phyloP scores from a whole-genome alignment of 768 basidiomycete genomes.

The Nevesoporus exiguus region DNA sequence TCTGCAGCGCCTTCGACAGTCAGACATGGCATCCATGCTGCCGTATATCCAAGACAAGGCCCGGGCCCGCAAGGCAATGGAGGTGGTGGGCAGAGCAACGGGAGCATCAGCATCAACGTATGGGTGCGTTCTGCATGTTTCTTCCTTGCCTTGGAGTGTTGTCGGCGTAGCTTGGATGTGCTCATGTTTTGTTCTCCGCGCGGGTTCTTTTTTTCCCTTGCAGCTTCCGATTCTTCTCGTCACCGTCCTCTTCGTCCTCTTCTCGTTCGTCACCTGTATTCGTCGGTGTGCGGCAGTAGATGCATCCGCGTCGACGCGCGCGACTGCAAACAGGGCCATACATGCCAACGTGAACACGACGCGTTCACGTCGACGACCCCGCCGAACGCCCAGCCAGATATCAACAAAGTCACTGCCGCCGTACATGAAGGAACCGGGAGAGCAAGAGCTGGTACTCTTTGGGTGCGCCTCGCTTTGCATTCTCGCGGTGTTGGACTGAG shows the following conservation, averaged over 20 bases:
- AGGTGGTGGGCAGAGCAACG: neutral
- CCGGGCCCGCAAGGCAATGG: neutral
- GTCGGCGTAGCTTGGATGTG: neutral
- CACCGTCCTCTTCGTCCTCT: constrained; percentile 17
- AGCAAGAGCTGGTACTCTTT: constrained; percentile 71
- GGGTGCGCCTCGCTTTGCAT: constrained; percentile 32
- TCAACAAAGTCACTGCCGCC: constrained; percentile 73
- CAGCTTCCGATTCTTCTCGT: constrained; percentile 30
- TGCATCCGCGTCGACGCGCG: neutral
- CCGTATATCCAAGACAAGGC: neutral
- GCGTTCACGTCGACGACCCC: constrained; percentile 31
- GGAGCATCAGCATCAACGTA: constrained; percentile 17
- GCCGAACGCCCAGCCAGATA: constrained; percentile 75
- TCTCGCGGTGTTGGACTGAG: neutral
- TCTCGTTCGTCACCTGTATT: constrained; percentile 21
- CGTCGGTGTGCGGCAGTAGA: constrained; percentile 17
- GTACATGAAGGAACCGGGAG: constrained; percentile 84
- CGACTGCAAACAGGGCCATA: neutral
- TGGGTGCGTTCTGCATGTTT: constrained; percentile 23
- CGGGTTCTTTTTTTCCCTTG: neutral
- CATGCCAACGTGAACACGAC: constrained; percentile 11
- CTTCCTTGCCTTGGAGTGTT: neutral
- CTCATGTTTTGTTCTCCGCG: neutral
- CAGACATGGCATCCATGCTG: neutral
- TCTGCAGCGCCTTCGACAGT: constrained; percentile 7